phyloP scores from a whole-genome alignment of 2,329 filamentous ascomycete species.

The Diaporthe vaccinii region DNA sequence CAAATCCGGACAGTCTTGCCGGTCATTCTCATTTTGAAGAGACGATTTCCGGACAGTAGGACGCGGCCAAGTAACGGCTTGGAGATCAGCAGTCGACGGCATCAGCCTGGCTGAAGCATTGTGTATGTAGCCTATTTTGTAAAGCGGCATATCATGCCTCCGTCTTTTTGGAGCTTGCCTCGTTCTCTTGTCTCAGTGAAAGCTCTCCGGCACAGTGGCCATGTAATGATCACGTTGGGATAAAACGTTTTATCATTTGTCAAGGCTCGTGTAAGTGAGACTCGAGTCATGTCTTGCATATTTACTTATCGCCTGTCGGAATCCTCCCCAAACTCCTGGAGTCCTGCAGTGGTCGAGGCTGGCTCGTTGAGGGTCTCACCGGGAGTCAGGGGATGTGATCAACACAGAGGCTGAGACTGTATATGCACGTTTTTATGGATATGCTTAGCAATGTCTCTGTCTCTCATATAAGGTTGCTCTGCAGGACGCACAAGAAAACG shows the following conservation, averaged over 20 bases:
- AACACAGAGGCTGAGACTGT: too few relatives aligned
- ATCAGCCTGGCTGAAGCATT: neutral
- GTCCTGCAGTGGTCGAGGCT: too few relatives aligned
- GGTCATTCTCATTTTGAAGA: neutral
- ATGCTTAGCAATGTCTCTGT: too few relatives aligned
- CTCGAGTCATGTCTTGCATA: constrained; percentile 27
- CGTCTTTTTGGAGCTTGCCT: neutral
- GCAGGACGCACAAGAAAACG: neutral
- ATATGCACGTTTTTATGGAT: neutral
- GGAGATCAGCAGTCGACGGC: neutral
- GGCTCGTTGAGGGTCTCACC: neutral
- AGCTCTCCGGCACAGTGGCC: neutral
- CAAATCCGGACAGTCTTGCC: neutral
- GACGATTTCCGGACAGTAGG: neutral
- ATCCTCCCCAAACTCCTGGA: neutral
- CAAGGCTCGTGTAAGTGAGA: constrained; percentile 12
- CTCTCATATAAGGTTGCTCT: neutral
- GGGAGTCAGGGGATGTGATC: neutral
- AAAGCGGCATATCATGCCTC: neutral
- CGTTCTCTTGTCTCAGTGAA: neutral
- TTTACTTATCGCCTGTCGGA: neutral
- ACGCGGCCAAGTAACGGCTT: neutral
- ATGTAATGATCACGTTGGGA: neutral
- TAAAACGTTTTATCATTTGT: neutral
- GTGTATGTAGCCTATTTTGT: neutral